Conservation (phyloP, 768 basidiomycete species). For the Trametes villosa region DNA sequence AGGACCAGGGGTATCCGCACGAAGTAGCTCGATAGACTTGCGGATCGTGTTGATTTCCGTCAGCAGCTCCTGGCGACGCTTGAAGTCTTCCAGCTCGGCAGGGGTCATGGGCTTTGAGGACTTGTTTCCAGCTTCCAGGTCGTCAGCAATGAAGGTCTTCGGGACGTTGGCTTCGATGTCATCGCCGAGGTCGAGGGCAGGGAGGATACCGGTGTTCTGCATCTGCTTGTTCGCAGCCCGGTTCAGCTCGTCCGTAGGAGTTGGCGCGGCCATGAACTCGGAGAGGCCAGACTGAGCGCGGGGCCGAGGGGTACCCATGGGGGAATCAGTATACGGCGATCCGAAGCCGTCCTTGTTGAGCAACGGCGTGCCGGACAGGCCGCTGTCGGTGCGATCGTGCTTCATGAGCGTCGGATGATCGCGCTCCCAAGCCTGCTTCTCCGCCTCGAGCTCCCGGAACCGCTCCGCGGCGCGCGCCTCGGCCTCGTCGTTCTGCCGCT, state of each 20-base stretch:
- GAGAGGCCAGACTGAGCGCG: conserved; percentile 72
- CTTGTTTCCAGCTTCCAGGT: conserved; percentile 36
- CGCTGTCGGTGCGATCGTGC: conserved; percentile 67
- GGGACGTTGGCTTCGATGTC: conserved; percentile 81
- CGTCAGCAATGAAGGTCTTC: conserved; percentile 61
- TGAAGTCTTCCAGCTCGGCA: conserved; percentile 59
- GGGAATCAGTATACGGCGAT: conserved; percentile 55
- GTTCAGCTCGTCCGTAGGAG: conserved; percentile 63
- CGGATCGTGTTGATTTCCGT: conserved; percentile 81
- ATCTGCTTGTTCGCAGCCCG: conserved; percentile 47
- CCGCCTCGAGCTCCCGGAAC: conserved; percentile 64
- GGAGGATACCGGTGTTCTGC: conserved; percentile 63
- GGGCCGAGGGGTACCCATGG: conserved; percentile 52
- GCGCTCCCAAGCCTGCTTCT: conserved; percentile 86
- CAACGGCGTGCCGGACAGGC: conserved; percentile 63
- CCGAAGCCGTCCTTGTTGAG: conserved; percentile 49
- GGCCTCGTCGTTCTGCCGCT: conserved; percentile 71
- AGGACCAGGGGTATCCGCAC: conserved; percentile 67
- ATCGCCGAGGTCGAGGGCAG: conserved; percentile 73
- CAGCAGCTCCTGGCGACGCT: conserved; percentile 71
- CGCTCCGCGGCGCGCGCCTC: conserved; percentile 74
- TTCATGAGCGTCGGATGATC: conserved; percentile 71
- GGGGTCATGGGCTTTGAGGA: conserved; percentile 36
- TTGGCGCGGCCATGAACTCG: conserved; percentile 63
- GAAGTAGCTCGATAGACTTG: conserved; percentile 75